Evolutionary conservation across 2,329 filamentous ascomycete species (phyloP).

Genomic region (Pseudogymnoascus sp.): DNA sequence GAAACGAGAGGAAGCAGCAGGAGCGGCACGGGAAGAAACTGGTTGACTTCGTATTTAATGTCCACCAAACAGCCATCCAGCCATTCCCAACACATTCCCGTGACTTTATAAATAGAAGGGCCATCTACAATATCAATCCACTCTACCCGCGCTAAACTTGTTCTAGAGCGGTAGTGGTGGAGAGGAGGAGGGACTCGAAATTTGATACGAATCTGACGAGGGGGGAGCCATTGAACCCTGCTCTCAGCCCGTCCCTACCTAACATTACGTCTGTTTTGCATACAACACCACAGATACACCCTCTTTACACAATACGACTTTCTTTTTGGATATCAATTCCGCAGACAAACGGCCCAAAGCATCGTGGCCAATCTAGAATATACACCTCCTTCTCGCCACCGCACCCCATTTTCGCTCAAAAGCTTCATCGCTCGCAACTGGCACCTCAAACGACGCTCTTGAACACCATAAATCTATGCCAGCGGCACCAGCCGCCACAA

Average conservation of each 20-base stretch:
- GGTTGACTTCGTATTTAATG: neutral
- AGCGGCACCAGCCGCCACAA: constrained; percentile 2
- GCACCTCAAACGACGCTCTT: neutral
- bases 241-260: neutral
- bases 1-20: neutral
- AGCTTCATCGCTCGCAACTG: neutral
- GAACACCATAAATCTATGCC: neutral
- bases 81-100: neutral
- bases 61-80: neutral
- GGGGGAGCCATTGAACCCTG: neutral
- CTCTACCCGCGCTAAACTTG: neutral
- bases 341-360: neutral
- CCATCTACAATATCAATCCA: constrained; percentile 7
- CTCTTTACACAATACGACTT: neutral
- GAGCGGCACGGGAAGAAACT: neutral
- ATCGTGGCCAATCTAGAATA: neutral
- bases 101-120: constrained; percentile 2
- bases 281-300: neutral
- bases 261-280: neutral
- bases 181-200: constrained; percentile 7
- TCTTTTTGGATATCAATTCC: constrained; percentile 3
- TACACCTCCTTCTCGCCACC: neutral
- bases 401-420: neutral
- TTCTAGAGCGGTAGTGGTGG: neutral
- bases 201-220: neutral